Conservation (phyloP, 2,329 filamentous ascomycete species). For the Hymenoscyphus salicellus region DNA sequence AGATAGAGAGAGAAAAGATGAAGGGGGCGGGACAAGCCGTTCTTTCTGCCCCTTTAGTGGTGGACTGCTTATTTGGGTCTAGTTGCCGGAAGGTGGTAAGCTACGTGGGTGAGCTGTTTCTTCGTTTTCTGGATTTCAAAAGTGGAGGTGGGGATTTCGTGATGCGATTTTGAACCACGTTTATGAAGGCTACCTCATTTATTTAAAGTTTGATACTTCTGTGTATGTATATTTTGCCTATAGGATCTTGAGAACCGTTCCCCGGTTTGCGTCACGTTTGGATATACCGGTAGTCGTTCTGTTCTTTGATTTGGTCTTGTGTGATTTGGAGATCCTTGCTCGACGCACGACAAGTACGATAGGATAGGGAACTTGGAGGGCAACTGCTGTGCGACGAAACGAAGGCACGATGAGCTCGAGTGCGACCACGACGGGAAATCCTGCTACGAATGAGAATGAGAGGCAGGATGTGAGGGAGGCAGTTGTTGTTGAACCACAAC, state of each 20-base stretch:
- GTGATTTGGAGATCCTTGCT: too few relatives aligned
- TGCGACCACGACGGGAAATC: neutral
- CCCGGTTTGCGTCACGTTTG: too few relatives aligned
- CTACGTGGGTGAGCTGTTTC: neutral
- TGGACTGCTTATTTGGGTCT: neutral
- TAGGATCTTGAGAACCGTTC: too few relatives aligned
- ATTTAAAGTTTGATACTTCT: too few relatives aligned
- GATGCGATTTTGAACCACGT: too few relatives aligned
- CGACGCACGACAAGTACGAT: too few relatives aligned
- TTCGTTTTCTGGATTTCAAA: neutral
- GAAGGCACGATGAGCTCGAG: neutral
- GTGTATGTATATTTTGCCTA: too few relatives aligned
- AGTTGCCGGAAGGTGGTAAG: neutral
- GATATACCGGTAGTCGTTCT: too few relatives aligned
- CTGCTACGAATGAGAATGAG: neutral
- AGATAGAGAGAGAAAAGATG: neutral
- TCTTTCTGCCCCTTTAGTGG: neutral
- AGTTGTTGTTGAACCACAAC: neutral
- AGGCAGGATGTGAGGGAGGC: neutral
- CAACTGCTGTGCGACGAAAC: neutral
- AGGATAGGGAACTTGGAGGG: too few relatives aligned
- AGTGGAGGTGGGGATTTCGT: neutral
- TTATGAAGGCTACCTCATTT: too few relatives aligned
- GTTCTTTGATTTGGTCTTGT: too few relatives aligned
- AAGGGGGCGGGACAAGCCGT: neutral